These are phyloP conservation scores for Diaporthe nobilis DNA, from an alignment of 2,329 filamentous ascomycete genomes.

Conservation along the genomic window DNA sequence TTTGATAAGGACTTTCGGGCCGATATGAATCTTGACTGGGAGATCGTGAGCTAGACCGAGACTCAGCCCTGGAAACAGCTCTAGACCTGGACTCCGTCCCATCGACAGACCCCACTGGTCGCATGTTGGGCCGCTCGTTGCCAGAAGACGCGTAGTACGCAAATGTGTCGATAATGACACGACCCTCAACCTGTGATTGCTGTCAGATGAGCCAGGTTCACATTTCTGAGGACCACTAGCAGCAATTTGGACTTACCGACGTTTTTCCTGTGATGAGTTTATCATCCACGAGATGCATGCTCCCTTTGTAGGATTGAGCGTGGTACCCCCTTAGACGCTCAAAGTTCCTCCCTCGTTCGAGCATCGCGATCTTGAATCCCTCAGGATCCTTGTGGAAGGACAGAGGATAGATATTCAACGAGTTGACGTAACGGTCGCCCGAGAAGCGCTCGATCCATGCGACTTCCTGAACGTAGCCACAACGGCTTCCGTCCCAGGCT, in stretches of 20 bases:
- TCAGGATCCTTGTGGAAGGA: not conserved
- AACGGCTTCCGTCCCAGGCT: not conserved
- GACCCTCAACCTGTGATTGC: not conserved
- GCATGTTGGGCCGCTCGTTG: not conserved
- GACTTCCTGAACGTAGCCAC: conserved; percentile 1
- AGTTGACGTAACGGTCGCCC: not conserved
- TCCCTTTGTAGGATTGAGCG: not conserved
- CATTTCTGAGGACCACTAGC: not conserved
- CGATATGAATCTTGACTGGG: not conserved
- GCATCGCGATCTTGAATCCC: not conserved
- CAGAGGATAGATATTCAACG: not conserved
- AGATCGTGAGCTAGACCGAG: not conserved
- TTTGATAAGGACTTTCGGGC: no score
- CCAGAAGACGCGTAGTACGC: not conserved
- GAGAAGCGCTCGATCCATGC: not conserved
- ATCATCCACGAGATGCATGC: not conserved
- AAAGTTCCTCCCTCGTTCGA: not conserved
- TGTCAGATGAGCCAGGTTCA: not conserved
- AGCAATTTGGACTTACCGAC: not conserved
- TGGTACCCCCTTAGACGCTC: conserved; percentile 1
- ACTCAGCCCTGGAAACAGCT: not conserved
- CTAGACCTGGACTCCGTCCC: not conserved
- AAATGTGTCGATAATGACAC: conserved; percentile 1
- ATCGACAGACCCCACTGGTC: not conserved
- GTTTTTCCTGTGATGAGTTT: not conserved